Evolutionary conservation across 139 green algal genomes (phyloP).

Genomic region (Chlorella sorokiniana): DNA sequence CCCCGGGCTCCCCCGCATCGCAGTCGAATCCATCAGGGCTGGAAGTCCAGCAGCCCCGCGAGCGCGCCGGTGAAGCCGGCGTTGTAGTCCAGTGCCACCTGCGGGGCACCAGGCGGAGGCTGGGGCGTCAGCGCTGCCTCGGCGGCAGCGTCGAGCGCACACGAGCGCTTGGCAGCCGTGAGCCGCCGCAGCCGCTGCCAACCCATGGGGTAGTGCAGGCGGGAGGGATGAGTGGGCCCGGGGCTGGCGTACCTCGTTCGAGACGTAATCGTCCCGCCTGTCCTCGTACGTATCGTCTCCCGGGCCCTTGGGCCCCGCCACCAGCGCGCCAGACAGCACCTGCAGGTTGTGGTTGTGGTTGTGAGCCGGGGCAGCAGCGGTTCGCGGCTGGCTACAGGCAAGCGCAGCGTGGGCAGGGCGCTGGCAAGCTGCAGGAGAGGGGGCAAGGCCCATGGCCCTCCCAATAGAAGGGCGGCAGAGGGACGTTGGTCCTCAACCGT

Average conservation of each 20-base stretch:
- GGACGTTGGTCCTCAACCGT: too few species aligned
- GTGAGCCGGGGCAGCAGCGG: background rate
- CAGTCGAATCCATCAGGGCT: conserved; percentile 8
- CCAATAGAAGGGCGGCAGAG: background rate
- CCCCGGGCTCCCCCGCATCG: too few species aligned
- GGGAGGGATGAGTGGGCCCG: background rate
- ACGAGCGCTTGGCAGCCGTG: background rate
- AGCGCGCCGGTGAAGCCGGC: conserved; percentile 54
- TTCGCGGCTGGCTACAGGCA: background rate
- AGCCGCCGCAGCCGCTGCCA: background rate
- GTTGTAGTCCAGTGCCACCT: conserved; percentile 61
- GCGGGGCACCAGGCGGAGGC: background rate
- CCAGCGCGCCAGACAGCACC: conserved; percentile 42
- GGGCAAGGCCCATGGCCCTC: background rate
- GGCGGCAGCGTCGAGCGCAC: background rate
- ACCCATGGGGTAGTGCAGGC: background rate
- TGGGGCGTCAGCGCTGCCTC: background rate
- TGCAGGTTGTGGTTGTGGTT: background rate
- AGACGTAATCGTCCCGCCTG: conserved; percentile 33
- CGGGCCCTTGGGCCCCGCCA: conserved; percentile 27
- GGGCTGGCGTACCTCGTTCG: conserved; percentile 28
- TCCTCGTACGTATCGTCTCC: conserved; percentile 40
- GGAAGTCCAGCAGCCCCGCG: conserved; percentile 35
- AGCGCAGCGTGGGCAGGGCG: background rate
- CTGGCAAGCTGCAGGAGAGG: background rate